These are phyloP conservation scores for Scortechinia acanthostroma DNA, from an alignment of 2,329 filamentous ascomycete genomes.

Conservation along the genomic window DNA sequence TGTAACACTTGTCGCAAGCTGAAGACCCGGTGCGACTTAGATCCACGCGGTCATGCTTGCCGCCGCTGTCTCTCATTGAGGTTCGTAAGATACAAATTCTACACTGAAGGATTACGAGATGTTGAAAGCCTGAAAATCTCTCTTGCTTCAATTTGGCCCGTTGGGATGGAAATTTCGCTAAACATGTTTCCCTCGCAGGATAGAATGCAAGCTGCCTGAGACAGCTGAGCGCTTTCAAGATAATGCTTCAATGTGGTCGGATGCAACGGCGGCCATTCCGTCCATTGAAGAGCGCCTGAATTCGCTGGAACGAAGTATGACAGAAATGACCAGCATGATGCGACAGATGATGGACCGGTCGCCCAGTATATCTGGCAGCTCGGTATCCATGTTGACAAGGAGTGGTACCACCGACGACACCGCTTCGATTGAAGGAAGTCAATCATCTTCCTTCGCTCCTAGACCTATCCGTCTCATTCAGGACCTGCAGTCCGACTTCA, in stretches of 20 bases:
- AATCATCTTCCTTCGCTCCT: neutral
- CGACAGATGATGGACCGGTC: neutral
- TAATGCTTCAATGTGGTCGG: constrained; percentile 16
- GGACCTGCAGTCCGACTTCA: neutral
- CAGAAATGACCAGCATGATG: constrained; percentile 14
- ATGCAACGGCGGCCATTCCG: constrained; percentile 16
- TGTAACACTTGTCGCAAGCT: constrained; percentile 25
- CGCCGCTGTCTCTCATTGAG: constrained; percentile 23
- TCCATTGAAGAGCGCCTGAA: constrained; percentile 20
- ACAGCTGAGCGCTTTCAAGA: constrained; percentile 20
- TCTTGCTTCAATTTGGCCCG: too few relatives aligned
- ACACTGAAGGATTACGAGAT: neutral
- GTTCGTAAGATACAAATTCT: constrained; percentile 9
- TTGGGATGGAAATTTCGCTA: too few relatives aligned
- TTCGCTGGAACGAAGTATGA: constrained; percentile 19
- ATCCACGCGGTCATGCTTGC: constrained; percentile 21
- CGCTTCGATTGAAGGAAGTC: neutral
- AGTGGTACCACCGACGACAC: neutral
- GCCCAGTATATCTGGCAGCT: neutral
- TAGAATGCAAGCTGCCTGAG: constrained; percentile 21
- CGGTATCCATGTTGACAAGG: too few relatives aligned
- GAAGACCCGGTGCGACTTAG: constrained; percentile 22
- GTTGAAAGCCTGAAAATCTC: neutral
- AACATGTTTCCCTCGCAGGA: constrained; percentile 10
- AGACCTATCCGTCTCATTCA: neutral